Conservation (phyloP, 768 basidiomycete genomes). For the Paxillus involutus region DNA sequence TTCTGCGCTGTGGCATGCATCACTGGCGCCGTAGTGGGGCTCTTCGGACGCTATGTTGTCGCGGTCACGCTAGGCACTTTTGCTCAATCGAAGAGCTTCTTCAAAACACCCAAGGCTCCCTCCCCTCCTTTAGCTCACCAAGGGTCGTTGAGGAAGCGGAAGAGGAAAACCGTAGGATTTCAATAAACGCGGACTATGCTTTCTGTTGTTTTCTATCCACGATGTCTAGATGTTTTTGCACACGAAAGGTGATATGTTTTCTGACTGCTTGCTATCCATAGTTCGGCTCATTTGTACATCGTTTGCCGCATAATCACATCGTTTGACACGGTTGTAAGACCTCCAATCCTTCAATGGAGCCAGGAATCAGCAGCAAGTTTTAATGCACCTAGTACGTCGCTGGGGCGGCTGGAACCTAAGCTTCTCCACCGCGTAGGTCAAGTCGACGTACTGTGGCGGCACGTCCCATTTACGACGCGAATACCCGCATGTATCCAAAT, state of each 20-base stretch:
- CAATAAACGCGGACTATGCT: conserved; percentile 8
- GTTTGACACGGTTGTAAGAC: no score
- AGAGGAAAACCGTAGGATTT: conserved; percentile 20
- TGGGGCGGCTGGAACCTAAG: no score
- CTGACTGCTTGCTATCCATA: neutral
- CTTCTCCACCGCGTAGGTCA: no score
- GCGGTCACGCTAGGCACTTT: conserved; percentile 11
- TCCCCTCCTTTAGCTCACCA: conserved; percentile 6
- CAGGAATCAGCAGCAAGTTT: no score
- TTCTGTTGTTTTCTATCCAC: neutral
- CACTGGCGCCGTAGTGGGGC: conserved; percentile 45
- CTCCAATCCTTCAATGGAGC: no score
- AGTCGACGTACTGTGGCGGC: no score
- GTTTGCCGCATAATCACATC: no score
- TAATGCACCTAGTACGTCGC: no score
- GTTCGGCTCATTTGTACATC: neutral
- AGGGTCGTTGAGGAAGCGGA: conserved; percentile 20
- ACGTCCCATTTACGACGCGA: no score
- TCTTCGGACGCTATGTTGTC: conserved; percentile 31
- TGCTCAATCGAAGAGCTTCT: conserved; percentile 12
- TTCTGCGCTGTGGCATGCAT: conserved; percentile 58
- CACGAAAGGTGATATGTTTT: neutral
- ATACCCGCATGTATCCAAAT: no score
- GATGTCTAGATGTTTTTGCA: neutral
- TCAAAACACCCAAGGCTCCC: conserved; percentile 2